Evolutionary conservation across 1,284 basidiomycete genomes (phyloP).

Genomic region (Malassezia vespertilionis): DNA sequence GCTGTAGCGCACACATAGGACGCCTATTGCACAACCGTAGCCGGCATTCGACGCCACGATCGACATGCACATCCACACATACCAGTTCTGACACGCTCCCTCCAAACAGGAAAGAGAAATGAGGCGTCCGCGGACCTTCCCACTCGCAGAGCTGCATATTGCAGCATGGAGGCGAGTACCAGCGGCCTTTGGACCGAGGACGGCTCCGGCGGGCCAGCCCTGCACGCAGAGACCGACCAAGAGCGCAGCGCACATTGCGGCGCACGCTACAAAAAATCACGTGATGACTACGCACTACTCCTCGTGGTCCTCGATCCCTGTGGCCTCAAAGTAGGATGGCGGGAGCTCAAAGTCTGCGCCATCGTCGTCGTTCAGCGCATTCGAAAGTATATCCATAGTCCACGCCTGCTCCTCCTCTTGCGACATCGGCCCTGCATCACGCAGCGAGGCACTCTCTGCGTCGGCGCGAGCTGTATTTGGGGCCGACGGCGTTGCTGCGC

Average conservation of each 20-base stretch:
- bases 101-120: conserved; percentile 20
- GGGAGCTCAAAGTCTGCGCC: conserved; percentile 30
- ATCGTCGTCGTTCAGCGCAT: conserved; percentile 19
- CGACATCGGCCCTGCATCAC: conserved; percentile 13
- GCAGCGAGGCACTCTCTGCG: no score
- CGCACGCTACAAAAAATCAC: not conserved
- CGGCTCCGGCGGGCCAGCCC: not conserved
- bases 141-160: conserved; percentile 36
- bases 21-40: no score
- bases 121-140: conserved; percentile 47
- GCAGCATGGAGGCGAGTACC: conserved; percentile 33
- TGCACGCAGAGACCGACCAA: no score
- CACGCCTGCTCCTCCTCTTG: conserved; percentile 14
- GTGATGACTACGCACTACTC: conserved; percentile 6
- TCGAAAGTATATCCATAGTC: conserved; percentile 16
- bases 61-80: no score
- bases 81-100: no score
- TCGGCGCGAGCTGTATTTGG: no score
- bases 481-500: no score
- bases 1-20: conserved; percentile 10
- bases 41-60: no score
- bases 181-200: conserved; percentile 41
- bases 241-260: no score
- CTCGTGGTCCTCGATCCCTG: conserved; percentile 13
- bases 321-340: conserved; percentile 40